Percentiles rank a stretch among this genome's conserved stretches.
These are phyloP conservation scores for Xylaria arbuscula DNA, from an alignment of 2,329 filamentous ascomycete genomes.

Conservation along the genomic window DNA sequence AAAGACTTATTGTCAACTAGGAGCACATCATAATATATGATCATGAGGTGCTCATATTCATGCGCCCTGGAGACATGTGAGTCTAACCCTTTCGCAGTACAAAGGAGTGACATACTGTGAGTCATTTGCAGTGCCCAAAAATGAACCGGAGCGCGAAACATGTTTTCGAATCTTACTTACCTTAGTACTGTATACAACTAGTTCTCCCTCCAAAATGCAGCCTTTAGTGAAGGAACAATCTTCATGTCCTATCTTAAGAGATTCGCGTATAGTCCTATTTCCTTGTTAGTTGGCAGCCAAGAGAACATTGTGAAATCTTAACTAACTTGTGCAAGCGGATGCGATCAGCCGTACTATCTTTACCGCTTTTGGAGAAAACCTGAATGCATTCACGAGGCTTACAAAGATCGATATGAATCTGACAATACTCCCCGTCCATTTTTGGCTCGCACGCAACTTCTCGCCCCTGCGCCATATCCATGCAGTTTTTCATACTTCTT, in stretches of 20 bases:
- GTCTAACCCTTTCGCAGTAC: neutral
- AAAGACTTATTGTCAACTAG: slow-evolving; percentile 66
- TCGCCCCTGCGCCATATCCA: slow-evolving; percentile 69
- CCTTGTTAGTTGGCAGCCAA: slow-evolving; percentile 7
- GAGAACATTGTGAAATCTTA: neutral
- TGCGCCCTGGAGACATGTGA: slow-evolving; percentile 55
- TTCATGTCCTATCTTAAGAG: slow-evolving; percentile 69
- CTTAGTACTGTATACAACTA: slow-evolving; percentile 79
- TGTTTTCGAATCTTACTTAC: slow-evolving; percentile 79
- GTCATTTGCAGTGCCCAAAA: slow-evolving; percentile 74
- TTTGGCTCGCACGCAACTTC: slow-evolving; percentile 82
- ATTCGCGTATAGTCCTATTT: slow-evolving; percentile 66
- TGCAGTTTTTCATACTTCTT: slow-evolving; percentile 78
- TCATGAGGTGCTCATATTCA: slow-evolving; percentile 67
- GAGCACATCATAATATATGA: slow-evolving; percentile 70
- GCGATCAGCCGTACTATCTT: slow-evolving; percentile 83
- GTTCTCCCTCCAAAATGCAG: slow-evolving; percentile 86
- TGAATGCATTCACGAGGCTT: slow-evolving; percentile 68
- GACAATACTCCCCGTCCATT: slow-evolving; percentile 90
- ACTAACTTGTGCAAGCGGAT: slow-evolving; percentile 66
- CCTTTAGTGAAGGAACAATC: slow-evolving; percentile 69
- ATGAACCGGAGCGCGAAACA: slow-evolving; percentile 76
- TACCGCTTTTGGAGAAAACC: slow-evolving; percentile 93
- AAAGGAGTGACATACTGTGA: slow-evolving; percentile 64
- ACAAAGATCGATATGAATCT: slow-evolving; percentile 80